Conservation (phyloP, 331 rosid genomes). For the Phaseolus coccineus region DNA sequence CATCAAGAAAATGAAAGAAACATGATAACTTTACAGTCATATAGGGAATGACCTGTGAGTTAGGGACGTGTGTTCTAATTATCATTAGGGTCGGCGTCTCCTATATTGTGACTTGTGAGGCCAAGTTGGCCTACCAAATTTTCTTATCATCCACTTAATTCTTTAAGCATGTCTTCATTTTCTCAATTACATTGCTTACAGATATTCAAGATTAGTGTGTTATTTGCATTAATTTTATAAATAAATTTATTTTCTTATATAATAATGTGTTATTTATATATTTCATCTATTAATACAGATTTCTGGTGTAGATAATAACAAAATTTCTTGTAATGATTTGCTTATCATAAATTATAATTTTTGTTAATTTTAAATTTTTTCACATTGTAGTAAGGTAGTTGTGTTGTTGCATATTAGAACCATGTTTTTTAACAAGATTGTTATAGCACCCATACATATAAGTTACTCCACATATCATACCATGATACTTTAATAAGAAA, state of each 20-base stretch:
- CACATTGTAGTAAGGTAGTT: too few species aligned
- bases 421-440: not conserved
- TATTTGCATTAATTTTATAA: too few species aligned
- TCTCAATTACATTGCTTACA: too few species aligned
- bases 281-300: too few species aligned
- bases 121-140: constrained; percentile 8
- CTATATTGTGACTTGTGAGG: not conserved
- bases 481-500: not conserved
- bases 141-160: not conserved
- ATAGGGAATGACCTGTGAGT: constrained; percentile 3
- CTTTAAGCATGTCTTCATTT: too few species aligned
- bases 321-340: too few species aligned
- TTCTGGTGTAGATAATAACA: too few species aligned
- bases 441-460: not conserved
- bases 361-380: too few species aligned
- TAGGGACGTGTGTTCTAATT: constrained; percentile 11
- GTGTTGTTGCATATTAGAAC: not conserved
- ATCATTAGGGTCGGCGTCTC: constrained; percentile 7
- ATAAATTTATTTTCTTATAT: too few species aligned
- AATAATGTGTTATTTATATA: too few species aligned
- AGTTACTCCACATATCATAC: not conserved
- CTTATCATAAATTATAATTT: too few species aligned
- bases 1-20: constrained; percentile 20
- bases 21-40: not conserved
- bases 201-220: too few species aligned